A percentile compares a stretch with the other conserved stretches of the same genome.
phyloP scores from a whole-genome alignment of 108 stramenopile genomes.

The Poteriospumella lacustris region DNA sequence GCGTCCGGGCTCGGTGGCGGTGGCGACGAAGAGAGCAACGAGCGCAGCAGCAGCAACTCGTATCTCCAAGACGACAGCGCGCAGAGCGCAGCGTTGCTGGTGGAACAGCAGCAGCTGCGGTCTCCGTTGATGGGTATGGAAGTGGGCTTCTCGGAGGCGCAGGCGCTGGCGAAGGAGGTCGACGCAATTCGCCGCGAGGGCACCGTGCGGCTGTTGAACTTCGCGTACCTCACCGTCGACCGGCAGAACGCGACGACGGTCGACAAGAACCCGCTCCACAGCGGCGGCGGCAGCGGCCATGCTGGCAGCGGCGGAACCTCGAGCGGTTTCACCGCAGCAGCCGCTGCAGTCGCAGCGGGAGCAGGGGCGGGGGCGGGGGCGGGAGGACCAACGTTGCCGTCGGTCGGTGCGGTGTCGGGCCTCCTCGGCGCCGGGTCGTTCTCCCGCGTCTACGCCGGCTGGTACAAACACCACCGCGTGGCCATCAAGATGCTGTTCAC shows the following conservation, averaged over 20 bases:
- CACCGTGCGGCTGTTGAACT: conserved; percentile 16
- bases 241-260: too few relatives aligned
- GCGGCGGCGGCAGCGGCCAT: too few relatives aligned
- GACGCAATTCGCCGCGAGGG: neutral
- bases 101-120: neutral
- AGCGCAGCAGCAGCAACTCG: too few relatives aligned
- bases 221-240: conserved; percentile 12
- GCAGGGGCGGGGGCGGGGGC: too few relatives aligned
- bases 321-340: too few relatives aligned
- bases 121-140: conserved; percentile 12
- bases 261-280: too few relatives aligned
- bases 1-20: too few relatives aligned
- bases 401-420: neutral
- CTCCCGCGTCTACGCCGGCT: conserved; percentile 1
- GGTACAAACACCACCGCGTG: neutral
- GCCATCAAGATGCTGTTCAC: conserved; percentile 25
- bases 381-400: neutral
- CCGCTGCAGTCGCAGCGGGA: too few relatives aligned
- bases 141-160: conserved; percentile 25
- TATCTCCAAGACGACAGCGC: too few relatives aligned
- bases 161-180: neutral
- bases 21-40: too few relatives aligned
- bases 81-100: too few relatives aligned
- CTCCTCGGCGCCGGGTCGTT: neutral
- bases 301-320: too few relatives aligned